Base-by-base conservation (phyloP, 495 filamentous ascomycete species). In the Umbilicaria muhlenbergii region DNA sequence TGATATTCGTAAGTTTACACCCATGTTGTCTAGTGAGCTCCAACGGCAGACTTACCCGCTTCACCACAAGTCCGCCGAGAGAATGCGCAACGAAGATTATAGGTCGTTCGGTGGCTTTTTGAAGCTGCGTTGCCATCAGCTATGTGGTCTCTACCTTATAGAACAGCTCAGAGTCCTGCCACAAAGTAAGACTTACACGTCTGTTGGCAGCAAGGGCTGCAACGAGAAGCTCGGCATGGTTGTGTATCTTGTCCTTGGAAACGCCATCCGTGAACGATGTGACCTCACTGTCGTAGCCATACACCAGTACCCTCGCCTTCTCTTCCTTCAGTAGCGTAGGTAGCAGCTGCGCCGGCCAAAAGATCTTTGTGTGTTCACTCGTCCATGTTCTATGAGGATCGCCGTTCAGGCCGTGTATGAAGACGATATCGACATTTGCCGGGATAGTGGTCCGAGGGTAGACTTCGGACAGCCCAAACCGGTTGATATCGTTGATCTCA, bases 81-180 rank as follows among this genome's bases (percentile, higher is more conserved):
- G 80, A 85, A 64, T 93, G 86, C 32, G 75, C 84, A 12, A 93
- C 78, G 63, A 85, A 93, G 42, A 93, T 79, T 44, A 93, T 86
- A 0, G 86, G 86, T 21, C 80, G 59, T 15, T 77, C 51, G 51
- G 64, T 44, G 59, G 70, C 57, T 55, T 69, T 46, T 59, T 70
- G 59, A 59, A 80, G 57, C 71, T 78, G 58, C 24, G 24, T 5
- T 6, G 24, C 24, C 8, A 10, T 28, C 8, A 28, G 24, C 24
- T 28, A 28, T 0, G 24, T 6, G 24, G 5, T 28, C 5, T 28
- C 24, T 71, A 5, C 3, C 10, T 12, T 11, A 41, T 66, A 34
- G 63, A 59, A 42, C 65, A 65, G 31, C 58, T 50, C 5, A 11
- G 10, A 24, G 38, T 36, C 16, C n/a, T 34, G 34, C 15, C 13